phyloP scores from a whole-genome alignment of 2,329 filamentous ascomycete genomes.

The Hysterium pulicare region DNA sequence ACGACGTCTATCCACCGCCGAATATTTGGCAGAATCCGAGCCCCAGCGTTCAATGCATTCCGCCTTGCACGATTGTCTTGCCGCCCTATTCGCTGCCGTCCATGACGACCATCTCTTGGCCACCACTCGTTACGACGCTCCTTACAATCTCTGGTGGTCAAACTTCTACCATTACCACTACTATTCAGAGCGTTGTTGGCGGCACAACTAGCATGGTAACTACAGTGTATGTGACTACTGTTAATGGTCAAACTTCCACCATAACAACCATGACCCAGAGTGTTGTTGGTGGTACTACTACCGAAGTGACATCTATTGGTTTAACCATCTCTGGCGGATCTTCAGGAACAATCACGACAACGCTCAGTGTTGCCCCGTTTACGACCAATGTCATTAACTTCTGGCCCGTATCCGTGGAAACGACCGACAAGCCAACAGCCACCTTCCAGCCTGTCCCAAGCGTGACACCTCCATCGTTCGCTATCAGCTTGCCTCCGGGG shows the following conservation, averaged over 20 bases:
- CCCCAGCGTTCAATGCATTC: not conserved
- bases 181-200: not conserved
- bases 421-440: not conserved
- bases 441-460: slow-evolving; percentile 4
- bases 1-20: not conserved
- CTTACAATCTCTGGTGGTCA: not conserved
- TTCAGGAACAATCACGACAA: slow-evolving; percentile 3
- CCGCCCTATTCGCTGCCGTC: slow-evolving; percentile 1
- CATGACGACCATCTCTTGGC: slow-evolving; percentile 1
- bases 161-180: not conserved
- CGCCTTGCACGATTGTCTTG: slow-evolving; percentile 1
- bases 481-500: slow-evolving; percentile 1
- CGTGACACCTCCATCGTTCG: slow-evolving; percentile 1
- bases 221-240: not conserved
- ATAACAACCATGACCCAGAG: not conserved
- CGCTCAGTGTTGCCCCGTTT: slow-evolving; percentile 4
- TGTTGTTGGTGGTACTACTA: not conserved
- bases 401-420: slow-evolving; percentile 6
- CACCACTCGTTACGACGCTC: slow-evolving; percentile 2
- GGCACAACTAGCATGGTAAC: not conserved
- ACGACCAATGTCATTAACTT: slow-evolving; percentile 8
- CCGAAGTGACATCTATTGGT: not conserved
- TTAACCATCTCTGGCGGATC: not conserved
- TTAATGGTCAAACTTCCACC: not conserved
- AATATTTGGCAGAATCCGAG: not conserved